phyloP scores from a whole-genome alignment of 768 basidiomycete genomes.

The Lyophyllum semitale region DNA sequence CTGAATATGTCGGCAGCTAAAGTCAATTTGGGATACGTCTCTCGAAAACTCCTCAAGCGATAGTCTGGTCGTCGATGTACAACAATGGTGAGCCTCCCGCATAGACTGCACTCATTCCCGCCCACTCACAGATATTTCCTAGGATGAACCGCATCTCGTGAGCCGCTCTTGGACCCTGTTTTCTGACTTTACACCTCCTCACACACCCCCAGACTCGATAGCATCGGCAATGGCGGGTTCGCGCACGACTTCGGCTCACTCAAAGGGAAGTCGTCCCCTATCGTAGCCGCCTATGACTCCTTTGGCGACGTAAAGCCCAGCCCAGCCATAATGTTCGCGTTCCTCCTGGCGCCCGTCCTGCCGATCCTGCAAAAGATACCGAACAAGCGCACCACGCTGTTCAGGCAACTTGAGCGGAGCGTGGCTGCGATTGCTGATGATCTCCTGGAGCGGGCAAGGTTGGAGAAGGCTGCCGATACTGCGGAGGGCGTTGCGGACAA shows the following conservation, averaged over 20 bases:
- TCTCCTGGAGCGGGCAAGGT: slow-evolving; percentile 26
- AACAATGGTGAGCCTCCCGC: not conserved
- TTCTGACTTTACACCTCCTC: not conserved
- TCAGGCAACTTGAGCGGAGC: slow-evolving; percentile 22
- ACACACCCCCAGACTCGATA: slow-evolving; percentile 39
- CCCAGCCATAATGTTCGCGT: slow-evolving; percentile 3
- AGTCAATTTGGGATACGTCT: not conserved
- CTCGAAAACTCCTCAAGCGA: not conserved
- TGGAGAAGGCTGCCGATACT: slow-evolving; percentile 22
- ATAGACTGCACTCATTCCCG: not conserved
- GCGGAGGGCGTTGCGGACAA: slow-evolving; percentile 15
- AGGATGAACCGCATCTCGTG: slow-evolving; percentile 47
- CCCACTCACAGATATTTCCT: not conserved
- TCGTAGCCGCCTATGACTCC: slow-evolving; percentile 31
- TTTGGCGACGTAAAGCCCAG: slow-evolving; percentile 23
- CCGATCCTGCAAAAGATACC: slow-evolving; percentile 30
- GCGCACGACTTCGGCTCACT: slow-evolving; percentile 51
- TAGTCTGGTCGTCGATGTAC: not conserved
- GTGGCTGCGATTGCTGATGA: slow-evolving; percentile 29
- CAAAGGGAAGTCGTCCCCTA: slow-evolving; percentile 35
- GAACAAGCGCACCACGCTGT: slow-evolving; percentile 21
- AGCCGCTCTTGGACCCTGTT: slow-evolving; percentile 7
- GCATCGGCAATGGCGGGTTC: slow-evolving; percentile 50
- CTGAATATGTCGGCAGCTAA: not conserved
- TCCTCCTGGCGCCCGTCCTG: slow-evolving; percentile 26